Evolutionary conservation across 2,329 filamentous ascomycete species (phyloP).

Genomic region (Talaromyces sp.): DNA sequence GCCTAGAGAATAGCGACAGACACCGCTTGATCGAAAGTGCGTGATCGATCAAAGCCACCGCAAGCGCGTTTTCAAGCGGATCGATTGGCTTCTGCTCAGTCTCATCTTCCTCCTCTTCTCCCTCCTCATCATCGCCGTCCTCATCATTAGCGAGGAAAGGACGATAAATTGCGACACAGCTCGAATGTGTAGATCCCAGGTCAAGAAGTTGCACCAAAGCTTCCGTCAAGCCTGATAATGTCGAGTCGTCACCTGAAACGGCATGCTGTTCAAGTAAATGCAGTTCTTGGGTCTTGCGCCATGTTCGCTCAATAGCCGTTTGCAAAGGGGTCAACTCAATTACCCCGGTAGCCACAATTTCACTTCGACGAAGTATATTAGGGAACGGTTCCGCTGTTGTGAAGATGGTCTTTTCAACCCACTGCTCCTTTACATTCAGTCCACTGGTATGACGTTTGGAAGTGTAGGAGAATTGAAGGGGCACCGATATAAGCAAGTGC

Average conservation of each 20-base stretch:
- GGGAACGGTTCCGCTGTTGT: slow-evolving; percentile 83
- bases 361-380: slow-evolving; percentile 81
- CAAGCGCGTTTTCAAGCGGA: slow-evolving; percentile 71
- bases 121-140: slow-evolving; percentile 39
- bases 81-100: slow-evolving; percentile 48
- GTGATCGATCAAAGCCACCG: slow-evolving; percentile 83
- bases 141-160: slow-evolving; percentile 61
- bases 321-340: slow-evolving; percentile 70
- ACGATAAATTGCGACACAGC: slow-evolving; percentile 73
- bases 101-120: slow-evolving; percentile 49
- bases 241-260: slow-evolving; percentile 66
- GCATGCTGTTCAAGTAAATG: slow-evolving; percentile 69
- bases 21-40: slow-evolving; percentile 83
- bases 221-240: slow-evolving; percentile 66
- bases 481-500: slow-evolving; percentile 73
- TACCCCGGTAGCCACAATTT: slow-evolving; percentile 68
- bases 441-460: slow-evolving; percentile 66
- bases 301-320: slow-evolving; percentile 85
- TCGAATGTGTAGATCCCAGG: slow-evolving; percentile 67
- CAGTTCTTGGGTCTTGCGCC: slow-evolving; percentile 86
- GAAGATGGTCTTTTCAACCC: slow-evolving; percentile 78
- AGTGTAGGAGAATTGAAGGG: slow-evolving; percentile 74
- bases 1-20: slow-evolving; percentile 62
- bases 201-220: slow-evolving; percentile 75
- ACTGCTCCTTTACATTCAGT: slow-evolving; percentile 65